Evolutionary conservation across 1,284 basidiomycete species (phyloP).

Genomic region (Ceratobasidium sp.): DNA sequence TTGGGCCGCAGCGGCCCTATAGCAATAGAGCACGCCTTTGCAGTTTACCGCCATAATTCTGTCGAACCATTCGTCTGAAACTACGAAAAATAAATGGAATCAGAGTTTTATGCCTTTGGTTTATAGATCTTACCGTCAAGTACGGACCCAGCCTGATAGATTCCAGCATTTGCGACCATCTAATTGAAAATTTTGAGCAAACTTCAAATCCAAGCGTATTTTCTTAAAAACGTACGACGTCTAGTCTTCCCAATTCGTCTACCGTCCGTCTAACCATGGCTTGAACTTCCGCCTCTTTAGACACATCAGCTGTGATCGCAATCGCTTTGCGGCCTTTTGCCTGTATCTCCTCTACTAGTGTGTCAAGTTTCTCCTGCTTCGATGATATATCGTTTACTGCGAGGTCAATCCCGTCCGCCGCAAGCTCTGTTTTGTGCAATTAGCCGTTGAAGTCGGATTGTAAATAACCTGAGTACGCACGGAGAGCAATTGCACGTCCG

Average conservation of each 20-base stretch:
- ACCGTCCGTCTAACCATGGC: conserved; percentile 48
- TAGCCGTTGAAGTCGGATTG: not conserved
- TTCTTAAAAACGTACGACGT: conserved; percentile 49
- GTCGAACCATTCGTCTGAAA: conserved; percentile 34
- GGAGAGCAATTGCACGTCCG: conserved; percentile 61
- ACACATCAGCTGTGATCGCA: conserved; percentile 49
- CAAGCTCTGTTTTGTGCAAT: conserved; percentile 52
- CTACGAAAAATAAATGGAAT: not conserved
- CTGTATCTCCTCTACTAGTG: conserved; percentile 56
- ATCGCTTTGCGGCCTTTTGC: conserved; percentile 54
- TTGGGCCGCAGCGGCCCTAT: conserved; percentile 58
- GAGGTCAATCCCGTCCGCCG: conserved; percentile 60
- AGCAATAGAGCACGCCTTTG: conserved; percentile 58
- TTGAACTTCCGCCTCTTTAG: conserved; percentile 50
- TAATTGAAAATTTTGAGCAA: conserved; percentile 20
- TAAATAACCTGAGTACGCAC: conserved; percentile 46
- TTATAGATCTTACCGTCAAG: conserved; percentile 1
- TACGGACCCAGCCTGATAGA: conserved; percentile 46
- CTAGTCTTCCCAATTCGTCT: conserved; percentile 52
- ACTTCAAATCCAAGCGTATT: too few relatives aligned
- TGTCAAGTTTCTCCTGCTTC: conserved; percentile 54
- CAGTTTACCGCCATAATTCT: conserved; percentile 55
- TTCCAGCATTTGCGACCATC: conserved; percentile 52
- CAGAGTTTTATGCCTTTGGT: not conserved
- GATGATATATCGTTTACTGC: conserved; percentile 58